Percentiles rank a stretch among this genome's conserved stretches.
These are phyloP conservation scores for Paramyrothecium roridum DNA, from an alignment of 2,329 filamentous ascomycete genomes.

Conservation along the genomic window DNA sequence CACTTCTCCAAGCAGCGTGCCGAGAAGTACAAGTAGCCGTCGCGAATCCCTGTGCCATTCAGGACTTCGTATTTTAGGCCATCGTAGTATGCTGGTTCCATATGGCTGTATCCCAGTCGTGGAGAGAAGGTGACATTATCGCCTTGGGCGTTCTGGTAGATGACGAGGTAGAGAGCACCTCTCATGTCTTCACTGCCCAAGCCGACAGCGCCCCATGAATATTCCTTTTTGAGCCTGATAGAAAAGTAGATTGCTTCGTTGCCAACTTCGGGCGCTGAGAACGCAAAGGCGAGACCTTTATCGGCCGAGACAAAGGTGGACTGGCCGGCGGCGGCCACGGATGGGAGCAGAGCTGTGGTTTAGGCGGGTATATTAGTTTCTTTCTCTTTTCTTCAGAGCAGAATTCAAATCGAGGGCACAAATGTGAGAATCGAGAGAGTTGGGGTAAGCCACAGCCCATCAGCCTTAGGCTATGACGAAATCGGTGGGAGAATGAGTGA, in stretches of 20 bases:
- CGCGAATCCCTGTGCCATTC: constrained; percentile 42
- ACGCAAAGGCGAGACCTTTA: constrained; percentile 43
- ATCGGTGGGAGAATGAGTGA: neutral
- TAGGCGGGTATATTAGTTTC: neutral
- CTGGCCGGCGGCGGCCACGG: constrained; percentile 26
- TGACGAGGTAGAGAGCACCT: constrained; percentile 50
- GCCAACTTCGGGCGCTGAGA: constrained; percentile 44
- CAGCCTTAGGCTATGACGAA: neutral
- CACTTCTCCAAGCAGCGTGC: constrained; percentile 50
- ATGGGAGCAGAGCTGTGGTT: constrained; percentile 15
- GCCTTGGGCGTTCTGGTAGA: constrained; percentile 45
- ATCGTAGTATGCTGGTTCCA: constrained; percentile 47
- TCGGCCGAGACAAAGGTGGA: constrained; percentile 42
- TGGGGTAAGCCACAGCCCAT: neutral
- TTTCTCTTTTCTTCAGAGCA: too few species aligned
- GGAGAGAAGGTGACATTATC: constrained; percentile 55
- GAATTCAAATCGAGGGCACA: too few species aligned
- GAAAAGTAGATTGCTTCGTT: constrained; percentile 51
- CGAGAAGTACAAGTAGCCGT: constrained; percentile 44
- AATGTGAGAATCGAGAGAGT: neutral
- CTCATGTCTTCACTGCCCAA: constrained; percentile 50
- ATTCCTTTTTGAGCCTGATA: constrained; percentile 41
- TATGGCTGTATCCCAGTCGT: constrained; percentile 45
- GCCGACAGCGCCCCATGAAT: constrained; percentile 53
- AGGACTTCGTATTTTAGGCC: constrained; percentile 42